Evolutionary conservation across 2,329 filamentous ascomycete species (phyloP), one percentile per base, ranked within the genome.

Genomic region (Beauveria sp.): DNA sequence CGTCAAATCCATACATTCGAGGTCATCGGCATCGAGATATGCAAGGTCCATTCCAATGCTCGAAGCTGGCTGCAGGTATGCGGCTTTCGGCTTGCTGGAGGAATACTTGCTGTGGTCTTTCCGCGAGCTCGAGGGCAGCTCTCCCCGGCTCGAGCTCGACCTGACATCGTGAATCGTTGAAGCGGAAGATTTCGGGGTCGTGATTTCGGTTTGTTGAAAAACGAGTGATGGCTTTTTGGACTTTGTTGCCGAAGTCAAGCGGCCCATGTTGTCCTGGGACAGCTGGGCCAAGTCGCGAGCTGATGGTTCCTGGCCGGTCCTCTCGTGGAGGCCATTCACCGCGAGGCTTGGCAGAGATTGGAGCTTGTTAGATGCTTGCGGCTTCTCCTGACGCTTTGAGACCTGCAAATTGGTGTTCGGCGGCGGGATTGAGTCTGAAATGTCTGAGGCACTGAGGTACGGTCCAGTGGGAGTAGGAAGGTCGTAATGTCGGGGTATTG

Each of bases 201-300:
- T 73, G 47, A 78, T 71, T 55, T 76, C 77, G 53, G 77, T 71
- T 63, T 74, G 73, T 50, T 72, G 77, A 9, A 77, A 71, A 24
- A 79, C 63, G 28, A 82, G 74, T 30, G 74, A 75, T 6, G 77
- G 77, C 62, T 76, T 79, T 64, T 75, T 81, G 5, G 75, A 70
- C 64, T 73, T 77, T n/a, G 74, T 72, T 50, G 71, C 76, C 7
- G 77, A 75, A 16, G 74, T 74, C 54, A 81, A 67, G 52, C 74
- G 74, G 30, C 77, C 78, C 80, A 83, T 83, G 46, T 64, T 73
- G 63, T 69, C 70, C 62, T 70, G 58, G 9, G 50, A 61, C 24
- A 52, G 46, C 45, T 54, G 56, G 51, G 58, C 51, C 42, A 24
- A 20, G 51, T 46, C 30, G 34, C 28, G 58, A 26, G 9, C 20